A percentile compares a stretch with the other conserved stretches of the same genome.
Evolutionary conservation across 2,329 filamentous ascomycete species (phyloP).

Genomic region (Cyphellophora attinorum): DNA sequence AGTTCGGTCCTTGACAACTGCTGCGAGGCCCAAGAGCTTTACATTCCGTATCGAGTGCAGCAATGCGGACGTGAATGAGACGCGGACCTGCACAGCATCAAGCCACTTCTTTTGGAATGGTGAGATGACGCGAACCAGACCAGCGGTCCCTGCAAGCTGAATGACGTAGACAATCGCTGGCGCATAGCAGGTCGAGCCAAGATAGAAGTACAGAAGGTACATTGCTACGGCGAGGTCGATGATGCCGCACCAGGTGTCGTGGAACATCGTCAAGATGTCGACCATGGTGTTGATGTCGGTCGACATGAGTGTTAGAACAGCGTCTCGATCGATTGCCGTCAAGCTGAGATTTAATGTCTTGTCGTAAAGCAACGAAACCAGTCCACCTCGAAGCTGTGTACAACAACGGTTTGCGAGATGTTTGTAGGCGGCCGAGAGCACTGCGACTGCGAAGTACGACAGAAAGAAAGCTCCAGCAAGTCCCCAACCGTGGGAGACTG

Average conservation of each 20-base stretch:
- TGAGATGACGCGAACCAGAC: slow-evolving; percentile 21
- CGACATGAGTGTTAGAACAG: slow-evolving; percentile 37
- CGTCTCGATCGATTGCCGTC: slow-evolving; percentile 25
- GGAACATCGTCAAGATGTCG: slow-evolving; percentile 29
- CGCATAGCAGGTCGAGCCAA: slow-evolving; percentile 35
- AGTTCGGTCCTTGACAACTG: slow-evolving; percentile 28
- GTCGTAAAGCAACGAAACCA: slow-evolving; percentile 43
- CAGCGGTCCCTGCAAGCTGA: slow-evolving; percentile 6
- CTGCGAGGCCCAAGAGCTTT: slow-evolving; percentile 40
- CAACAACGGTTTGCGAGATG: slow-evolving; percentile 33
- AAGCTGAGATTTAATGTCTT: slow-evolving; percentile 31
- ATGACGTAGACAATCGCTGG: slow-evolving; percentile 28
- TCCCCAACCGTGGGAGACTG: slow-evolving; percentile 30
- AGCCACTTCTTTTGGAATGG: slow-evolving; percentile 37
- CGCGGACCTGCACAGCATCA: slow-evolving; percentile 39
- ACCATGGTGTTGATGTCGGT: slow-evolving; percentile 34
- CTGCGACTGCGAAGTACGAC: slow-evolving; percentile 32
- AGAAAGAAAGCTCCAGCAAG: slow-evolving; percentile 34
- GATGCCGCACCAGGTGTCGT: slow-evolving; percentile 36
- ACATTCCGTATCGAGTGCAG: slow-evolving; percentile 42
- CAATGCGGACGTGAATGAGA: slow-evolving; percentile 39
- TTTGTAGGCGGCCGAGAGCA: slow-evolving; percentile 31
- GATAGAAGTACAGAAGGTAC: slow-evolving; percentile 29
- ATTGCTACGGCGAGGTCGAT: slow-evolving; percentile 37
- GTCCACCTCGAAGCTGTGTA: slow-evolving; percentile 32